phyloP scores from a whole-genome alignment of 768 basidiomycete genomes.

The Mycena belliarum region DNA sequence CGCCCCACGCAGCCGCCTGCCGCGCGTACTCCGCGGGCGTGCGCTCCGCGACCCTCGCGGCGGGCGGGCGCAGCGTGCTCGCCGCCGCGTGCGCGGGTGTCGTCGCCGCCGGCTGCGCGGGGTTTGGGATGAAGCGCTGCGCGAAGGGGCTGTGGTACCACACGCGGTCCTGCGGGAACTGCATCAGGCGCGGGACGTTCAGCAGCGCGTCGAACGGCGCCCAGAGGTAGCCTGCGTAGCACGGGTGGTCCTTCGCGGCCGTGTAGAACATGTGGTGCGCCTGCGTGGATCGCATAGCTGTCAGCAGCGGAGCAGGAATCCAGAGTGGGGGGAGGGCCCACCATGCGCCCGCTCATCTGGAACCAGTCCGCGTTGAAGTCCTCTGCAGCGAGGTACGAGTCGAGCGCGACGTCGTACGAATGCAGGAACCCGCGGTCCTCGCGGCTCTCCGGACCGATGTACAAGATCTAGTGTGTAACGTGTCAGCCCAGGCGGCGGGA shows the following conservation, averaged over 20 bases:
- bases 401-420: constrained; percentile 52
- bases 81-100: too few species aligned
- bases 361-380: constrained; percentile 36
- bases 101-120: constrained; percentile 26
- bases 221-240: constrained; percentile 55
- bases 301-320: too few species aligned
- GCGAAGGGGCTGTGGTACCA: constrained; percentile 55
- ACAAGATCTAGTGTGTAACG: constrained; percentile 35
- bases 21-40: constrained; percentile 39
- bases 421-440: constrained; percentile 49
- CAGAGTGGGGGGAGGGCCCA: constrained; percentile 35
- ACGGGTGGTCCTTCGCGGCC: constrained; percentile 40
- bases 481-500: neutral
- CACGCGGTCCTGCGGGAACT: constrained; percentile 45
- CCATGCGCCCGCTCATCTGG: constrained; percentile 47
- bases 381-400: constrained; percentile 47
- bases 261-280: constrained; percentile 57
- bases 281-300: constrained; percentile 28
- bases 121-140: constrained; percentile 41
- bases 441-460: constrained; percentile 46
- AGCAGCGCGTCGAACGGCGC: constrained; percentile 52
- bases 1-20: constrained; percentile 43
- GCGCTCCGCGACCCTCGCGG: constrained; percentile 33
- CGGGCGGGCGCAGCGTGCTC: constrained; percentile 27
- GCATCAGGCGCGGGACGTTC: constrained; percentile 48